Conservation (phyloP, 1,139 yeast species). For the Meyerozyma smithsonii region DNA sequence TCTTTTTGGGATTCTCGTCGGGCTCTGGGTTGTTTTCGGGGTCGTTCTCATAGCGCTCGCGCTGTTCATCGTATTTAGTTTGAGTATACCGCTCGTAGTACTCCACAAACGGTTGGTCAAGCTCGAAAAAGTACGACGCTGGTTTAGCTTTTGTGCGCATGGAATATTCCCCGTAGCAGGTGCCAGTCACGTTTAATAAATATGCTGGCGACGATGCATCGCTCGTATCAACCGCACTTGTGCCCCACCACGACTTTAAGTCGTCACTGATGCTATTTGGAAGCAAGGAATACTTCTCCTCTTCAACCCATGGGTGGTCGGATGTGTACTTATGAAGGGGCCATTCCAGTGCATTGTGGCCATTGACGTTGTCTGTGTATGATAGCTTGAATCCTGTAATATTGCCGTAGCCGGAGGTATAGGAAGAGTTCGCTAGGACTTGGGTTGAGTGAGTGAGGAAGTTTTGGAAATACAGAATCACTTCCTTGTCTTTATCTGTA, state of each 20-base stretch:
- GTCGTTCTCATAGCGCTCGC: conserved; percentile 22
- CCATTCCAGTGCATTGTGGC: conserved; percentile 47
- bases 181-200: conserved; percentile 12
- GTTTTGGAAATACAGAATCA: conserved; percentile 25
- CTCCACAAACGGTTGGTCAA: conserved; percentile 42
- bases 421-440: conserved; percentile 38
- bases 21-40: conserved; percentile 22
- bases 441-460: conserved; percentile 26
- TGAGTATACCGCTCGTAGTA: conserved; percentile 27
- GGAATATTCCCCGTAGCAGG: conserved; percentile 11
- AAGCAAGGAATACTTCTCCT: conserved; percentile 50
- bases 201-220: conserved; percentile 5
- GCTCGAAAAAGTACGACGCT: conserved; percentile 18
- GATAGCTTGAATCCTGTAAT: conserved; percentile 68
- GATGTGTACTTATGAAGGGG: conserved; percentile 46
- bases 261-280: conserved; percentile 52
- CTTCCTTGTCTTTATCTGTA: conserved; percentile 23
- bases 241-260: conserved; percentile 50
- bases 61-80: conserved; percentile 20
- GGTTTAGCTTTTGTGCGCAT: conserved; percentile 5
- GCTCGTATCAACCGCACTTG: conserved; percentile 12
- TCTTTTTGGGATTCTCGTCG: conserved; percentile 8
- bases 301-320: conserved; percentile 47
- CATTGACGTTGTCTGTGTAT: conserved; percentile 48
- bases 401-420: conserved; percentile 58